phyloP scores from a whole-genome alignment of 116 monocot genomes.

The Posidonia oceanica region DNA sequence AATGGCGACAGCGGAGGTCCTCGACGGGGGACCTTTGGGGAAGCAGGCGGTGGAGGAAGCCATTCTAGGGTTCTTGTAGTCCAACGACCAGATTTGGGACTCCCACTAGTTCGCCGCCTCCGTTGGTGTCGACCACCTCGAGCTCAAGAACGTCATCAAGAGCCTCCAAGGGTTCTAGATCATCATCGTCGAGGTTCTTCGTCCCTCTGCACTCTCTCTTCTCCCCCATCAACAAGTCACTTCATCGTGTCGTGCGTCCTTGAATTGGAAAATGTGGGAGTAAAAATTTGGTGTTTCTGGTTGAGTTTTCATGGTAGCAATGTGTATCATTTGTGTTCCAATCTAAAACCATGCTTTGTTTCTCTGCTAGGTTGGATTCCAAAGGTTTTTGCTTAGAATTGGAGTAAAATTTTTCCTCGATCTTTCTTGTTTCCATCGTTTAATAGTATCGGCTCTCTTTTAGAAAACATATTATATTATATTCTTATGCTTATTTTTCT shows the following conservation, averaged over 20 bases:
- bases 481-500: too few relatives aligned
- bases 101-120: slow-evolving; percentile 55
- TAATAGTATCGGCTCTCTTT: too few relatives aligned
- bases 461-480: too few relatives aligned
- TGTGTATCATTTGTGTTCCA: too few relatives aligned
- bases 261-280: background rate
- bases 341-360: too few relatives aligned
- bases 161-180: slow-evolving; percentile 64
- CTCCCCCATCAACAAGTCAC: background rate
- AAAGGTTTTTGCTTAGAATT: too few relatives aligned
- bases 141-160: slow-evolving; percentile 79
- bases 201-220: background rate
- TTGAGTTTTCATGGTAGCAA: too few relatives aligned
- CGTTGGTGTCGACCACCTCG: slow-evolving; percentile 43
- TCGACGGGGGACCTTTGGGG: slow-evolving; percentile 1
- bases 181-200: slow-evolving; percentile 27
- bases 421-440: too few relatives aligned
- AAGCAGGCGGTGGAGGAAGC: slow-evolving; percentile 33
- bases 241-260: background rate
- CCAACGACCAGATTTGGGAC: slow-evolving; percentile 41
- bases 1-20: background rate
- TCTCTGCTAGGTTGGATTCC: too few relatives aligned
- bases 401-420: too few relatives aligned
- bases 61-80: slow-evolving; percentile 39
- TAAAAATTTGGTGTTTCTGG: too few relatives aligned